Percentiles rank a stretch among this genome's conserved stretches.
phyloP scores from a whole-genome alignment of 1,284 basidiomycete genomes.

The Ustilago nuda region DNA sequence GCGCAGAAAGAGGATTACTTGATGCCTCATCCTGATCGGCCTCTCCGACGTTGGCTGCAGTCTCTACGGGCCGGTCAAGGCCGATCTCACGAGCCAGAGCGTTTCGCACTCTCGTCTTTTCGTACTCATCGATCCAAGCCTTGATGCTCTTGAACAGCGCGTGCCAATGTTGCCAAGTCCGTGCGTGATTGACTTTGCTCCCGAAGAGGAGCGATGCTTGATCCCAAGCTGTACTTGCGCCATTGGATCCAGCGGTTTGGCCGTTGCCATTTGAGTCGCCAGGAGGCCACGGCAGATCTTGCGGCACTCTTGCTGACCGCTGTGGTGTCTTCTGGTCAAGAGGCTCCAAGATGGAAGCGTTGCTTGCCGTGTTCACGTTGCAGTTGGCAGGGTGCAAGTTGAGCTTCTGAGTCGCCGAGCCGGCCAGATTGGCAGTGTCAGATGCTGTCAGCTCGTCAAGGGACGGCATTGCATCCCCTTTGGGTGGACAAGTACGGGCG shows the following conservation, averaged over 20 bases:
- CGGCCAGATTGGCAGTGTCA: constrained; percentile 11
- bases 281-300: background rate
- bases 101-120: constrained; percentile 52
- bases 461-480: constrained; percentile 9
- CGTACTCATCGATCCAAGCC: constrained; percentile 64
- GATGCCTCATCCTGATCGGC: constrained; percentile 1
- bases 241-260: background rate
- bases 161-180: constrained; percentile 65
- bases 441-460: constrained; percentile 1
- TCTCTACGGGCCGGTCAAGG: constrained; percentile 26
- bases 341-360: constrained; percentile 27
- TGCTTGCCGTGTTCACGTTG: constrained; percentile 5
- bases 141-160: constrained; percentile 56
- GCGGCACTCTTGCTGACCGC: constrained; percentile 27
- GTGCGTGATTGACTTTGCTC: constrained; percentile 22
- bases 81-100: constrained; percentile 60
- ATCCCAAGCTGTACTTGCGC: constrained; percentile 10
- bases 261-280: background rate
- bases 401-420: constrained; percentile 21
- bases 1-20: constrained; percentile 27
- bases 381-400: constrained; percentile 22
- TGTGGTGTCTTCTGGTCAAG: constrained; percentile 24
- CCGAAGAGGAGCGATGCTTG: constrained; percentile 31
- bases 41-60: background rate
- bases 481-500: constrained; percentile 33